Evolutionary conservation across 148 eudicot species (phyloP).

Genomic region (Oxyria digyna): DNA sequence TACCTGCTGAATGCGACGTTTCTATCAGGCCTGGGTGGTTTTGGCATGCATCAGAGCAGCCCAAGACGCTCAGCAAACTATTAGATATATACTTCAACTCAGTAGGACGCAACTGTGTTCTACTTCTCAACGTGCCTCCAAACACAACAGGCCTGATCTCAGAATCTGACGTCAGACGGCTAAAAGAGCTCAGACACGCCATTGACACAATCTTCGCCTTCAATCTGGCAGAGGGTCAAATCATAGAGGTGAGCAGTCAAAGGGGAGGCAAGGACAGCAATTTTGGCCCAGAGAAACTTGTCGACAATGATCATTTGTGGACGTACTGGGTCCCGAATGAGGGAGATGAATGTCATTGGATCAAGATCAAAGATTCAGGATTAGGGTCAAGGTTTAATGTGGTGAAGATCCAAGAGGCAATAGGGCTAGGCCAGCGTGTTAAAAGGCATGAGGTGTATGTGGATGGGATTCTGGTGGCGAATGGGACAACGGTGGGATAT

Average conservation of each 20-base stretch:
- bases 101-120: slow-evolving; percentile 71
- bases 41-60: slow-evolving; percentile 71
- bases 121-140: slow-evolving; percentile 81
- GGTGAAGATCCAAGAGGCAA: slow-evolving; percentile 75
- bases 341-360: slow-evolving; percentile 35
- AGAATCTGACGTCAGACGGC: slow-evolving; percentile 31
- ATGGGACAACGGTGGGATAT: slow-evolving; percentile 68
- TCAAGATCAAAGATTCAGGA: slow-evolving; percentile 30
- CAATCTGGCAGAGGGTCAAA: slow-evolving; percentile 46
- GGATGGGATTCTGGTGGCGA: slow-evolving; percentile 37
- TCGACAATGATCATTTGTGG: slow-evolving; percentile 72
- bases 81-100: slow-evolving; percentile 76
- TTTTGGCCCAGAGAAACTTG: slow-evolving; percentile 50
- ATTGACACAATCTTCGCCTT: slow-evolving; percentile 42
- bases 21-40: slow-evolving; percentile 82
- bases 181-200: slow-evolving; percentile 46
- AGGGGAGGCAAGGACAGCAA: slow-evolving; percentile 45
- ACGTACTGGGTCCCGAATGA: slow-evolving; percentile 83
- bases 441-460: slow-evolving; percentile 47
- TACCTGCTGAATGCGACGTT: slow-evolving; percentile 88
- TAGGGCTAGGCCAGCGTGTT: slow-evolving; percentile 83
- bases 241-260: slow-evolving; percentile 44
- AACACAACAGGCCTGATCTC: slow-evolving; percentile 70
- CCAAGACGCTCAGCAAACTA: slow-evolving; percentile 49
- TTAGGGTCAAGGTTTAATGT: slow-evolving; percentile 47